These are phyloP conservation scores for Microbotryomycetes sp. DNA, from an alignment of 1,284 basidiomycete species.

Conservation along the genomic window DNA sequence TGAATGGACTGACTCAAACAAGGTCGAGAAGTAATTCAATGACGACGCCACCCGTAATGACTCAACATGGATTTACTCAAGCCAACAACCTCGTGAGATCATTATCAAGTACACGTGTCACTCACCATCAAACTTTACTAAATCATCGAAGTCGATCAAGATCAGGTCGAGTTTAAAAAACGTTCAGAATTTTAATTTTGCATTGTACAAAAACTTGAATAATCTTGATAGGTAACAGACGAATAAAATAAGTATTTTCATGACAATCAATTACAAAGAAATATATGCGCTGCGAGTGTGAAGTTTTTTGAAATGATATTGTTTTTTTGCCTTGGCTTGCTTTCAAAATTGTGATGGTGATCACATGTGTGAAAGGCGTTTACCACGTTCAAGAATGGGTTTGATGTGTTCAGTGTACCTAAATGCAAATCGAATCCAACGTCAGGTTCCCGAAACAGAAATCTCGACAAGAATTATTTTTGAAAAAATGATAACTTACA, in stretches of 20 bases:
- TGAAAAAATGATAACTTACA: conserved; percentile 2
- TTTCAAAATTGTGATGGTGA: no score
- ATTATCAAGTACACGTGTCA: not conserved
- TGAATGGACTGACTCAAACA: no score
- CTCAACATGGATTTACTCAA: no score
- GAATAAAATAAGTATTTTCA: not conserved
- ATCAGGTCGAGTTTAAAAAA: not conserved
- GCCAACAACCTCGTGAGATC: not conserved
- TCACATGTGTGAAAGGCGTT: conserved; percentile 1
- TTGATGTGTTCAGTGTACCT: conserved; percentile 18
- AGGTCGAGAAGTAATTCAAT: no score
- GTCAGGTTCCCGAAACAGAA: not conserved
- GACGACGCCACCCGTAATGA: no score
- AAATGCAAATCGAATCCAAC: not conserved
- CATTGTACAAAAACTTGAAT: no score
- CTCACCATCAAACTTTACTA: not conserved
- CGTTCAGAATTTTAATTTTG: no score
- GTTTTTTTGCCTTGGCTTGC: no score
- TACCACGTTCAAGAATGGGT: conserved; percentile 19
- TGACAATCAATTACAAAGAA: no score
- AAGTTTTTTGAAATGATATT: no score
- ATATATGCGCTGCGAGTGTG: no score
- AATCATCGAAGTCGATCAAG: not conserved
- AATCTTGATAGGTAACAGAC: no score
- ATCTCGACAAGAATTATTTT: not conserved